Base-by-base conservation (phyloP, 768 basidiomycete species). In the Pleurotus pulmonarius region DNA sequence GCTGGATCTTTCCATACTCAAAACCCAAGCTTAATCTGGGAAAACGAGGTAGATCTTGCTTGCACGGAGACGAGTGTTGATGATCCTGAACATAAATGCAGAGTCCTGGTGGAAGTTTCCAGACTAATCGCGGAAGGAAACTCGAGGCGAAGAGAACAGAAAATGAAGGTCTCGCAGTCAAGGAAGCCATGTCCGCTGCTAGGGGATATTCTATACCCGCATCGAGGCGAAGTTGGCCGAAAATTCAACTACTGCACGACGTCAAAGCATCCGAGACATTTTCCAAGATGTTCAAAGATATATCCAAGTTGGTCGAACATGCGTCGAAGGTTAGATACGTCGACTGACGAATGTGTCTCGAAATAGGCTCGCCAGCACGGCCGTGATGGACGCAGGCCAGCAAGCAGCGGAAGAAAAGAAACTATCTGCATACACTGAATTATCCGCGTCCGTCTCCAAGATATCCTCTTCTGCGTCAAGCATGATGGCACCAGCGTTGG, bases 381-480 rank as follows among this genome's bases (percentile, higher is more conserved):
- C 76, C 46, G 71, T 78, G 49, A 73, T 75, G 65, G 71, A 80
- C 53, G 69, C 70, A 15, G 74, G 72, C 55, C 67, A 67, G 46
- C 69, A 78, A 39, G 72, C 74, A 43, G 71, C 66, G 56, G 81
- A 81, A 60, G 78, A 75, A 58, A 69, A 73, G 49, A 82, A 79
- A 62, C 60, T 78, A 39, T 71, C 76, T 57, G 78, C 77, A 2
- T 83, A 79, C 57, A 79, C 73, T 2, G 75, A 78, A 34, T 69
- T 84, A 47, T 80, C 80, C 6, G 66, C 75, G 39, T 72, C 77
- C 13, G 69, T 83, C 26, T 75, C 79, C 12, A 74, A 71, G 58
- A 71, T 78, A 39, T 76, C 78, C 34, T 62, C 70, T 4, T 67
- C 73, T 3, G 74, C 75, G n/a, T 73, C 75, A 15, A 68, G 67